Conservation (phyloP, 306 rosid genomes). For the Citrullus amarus region DNA sequence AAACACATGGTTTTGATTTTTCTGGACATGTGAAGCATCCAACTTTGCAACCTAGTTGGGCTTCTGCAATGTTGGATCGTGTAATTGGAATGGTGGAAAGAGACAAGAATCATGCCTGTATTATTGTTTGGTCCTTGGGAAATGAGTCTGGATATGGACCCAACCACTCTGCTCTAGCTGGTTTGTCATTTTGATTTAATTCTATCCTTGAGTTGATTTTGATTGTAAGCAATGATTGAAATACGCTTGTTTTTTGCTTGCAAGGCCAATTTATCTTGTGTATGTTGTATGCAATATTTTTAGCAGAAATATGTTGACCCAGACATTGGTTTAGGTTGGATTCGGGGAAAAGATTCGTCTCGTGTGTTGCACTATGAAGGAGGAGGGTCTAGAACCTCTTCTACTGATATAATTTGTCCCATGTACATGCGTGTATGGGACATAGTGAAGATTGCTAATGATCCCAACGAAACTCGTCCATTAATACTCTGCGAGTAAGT, state of each 20-base stretch:
- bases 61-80: slow-evolving; percentile 89
- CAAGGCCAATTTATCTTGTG: not conserved
- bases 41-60: slow-evolving; percentile 80
- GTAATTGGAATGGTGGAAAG: slow-evolving; percentile 98
- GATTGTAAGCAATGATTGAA: not conserved
- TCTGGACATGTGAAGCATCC: slow-evolving; percentile 73
- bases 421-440: slow-evolving; percentile 99
- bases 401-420: slow-evolving; percentile 89
- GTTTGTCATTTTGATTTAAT: slow-evolving; percentile 21
- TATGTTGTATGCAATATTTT: not conserved
- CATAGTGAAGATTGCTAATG: slow-evolving; percentile 79
- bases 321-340: slow-evolving; percentile 51
- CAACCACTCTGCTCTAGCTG: slow-evolving; percentile 84
- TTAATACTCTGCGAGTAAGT: slow-evolving; percentile 90
- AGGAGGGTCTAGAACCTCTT: slow-evolving; percentile 85
- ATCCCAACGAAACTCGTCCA: slow-evolving; percentile 80
- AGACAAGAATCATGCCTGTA: slow-evolving; percentile 89
- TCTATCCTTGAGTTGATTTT: not conserved
- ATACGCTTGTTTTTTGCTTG: not conserved
- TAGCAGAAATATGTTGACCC: not conserved
- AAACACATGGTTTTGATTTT: slow-evolving; percentile 76
- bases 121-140: slow-evolving; percentile 82
- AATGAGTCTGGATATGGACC: slow-evolving; percentile 93
- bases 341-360: slow-evolving; percentile 78
- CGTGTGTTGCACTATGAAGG: slow-evolving; percentile 87